phyloP scores from a whole-genome alignment of 116 monocot species.

The Papilionanthe hybrid region DNA sequence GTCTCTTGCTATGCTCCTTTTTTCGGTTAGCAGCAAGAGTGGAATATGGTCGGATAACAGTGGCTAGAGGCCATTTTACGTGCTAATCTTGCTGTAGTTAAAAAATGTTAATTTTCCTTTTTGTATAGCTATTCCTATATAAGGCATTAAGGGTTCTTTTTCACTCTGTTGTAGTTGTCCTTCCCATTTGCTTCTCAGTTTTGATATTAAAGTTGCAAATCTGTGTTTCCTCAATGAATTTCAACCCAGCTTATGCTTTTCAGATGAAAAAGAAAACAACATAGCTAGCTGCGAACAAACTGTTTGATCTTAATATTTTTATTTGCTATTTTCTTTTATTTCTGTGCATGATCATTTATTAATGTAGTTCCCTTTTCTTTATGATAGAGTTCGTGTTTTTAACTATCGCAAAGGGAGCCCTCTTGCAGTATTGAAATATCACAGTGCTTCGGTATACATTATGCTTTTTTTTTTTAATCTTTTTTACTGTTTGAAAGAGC shows the following conservation, averaged over 20 bases:
- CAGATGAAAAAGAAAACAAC: not conserved
- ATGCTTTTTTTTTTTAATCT: not conserved
- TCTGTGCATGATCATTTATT: constrained; percentile 3
- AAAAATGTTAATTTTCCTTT: too few relatives aligned
- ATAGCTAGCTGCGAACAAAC: not conserved
- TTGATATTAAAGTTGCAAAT: not conserved
- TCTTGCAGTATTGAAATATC: constrained; percentile 88
- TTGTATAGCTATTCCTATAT: too few relatives aligned
- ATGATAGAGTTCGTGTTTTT: constrained; percentile 67
- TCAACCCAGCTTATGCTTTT: not conserved
- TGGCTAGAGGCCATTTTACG: too few relatives aligned
- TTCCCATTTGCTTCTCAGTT: too few relatives aligned
- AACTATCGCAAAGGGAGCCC: constrained; percentile 84
- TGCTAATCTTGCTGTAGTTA: too few relatives aligned
- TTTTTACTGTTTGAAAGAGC: not conserved
- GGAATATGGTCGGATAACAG: too few relatives aligned
- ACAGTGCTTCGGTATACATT: constrained; percentile 69
- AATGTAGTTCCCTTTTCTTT: not conserved
- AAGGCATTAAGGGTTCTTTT: too few relatives aligned
- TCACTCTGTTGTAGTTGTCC: too few relatives aligned
- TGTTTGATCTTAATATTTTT: not conserved
- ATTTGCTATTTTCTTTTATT: not conserved
- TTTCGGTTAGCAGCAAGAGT: too few relatives aligned
- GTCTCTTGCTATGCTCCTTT: too few relatives aligned
- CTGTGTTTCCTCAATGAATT: not conserved